Conservation (phyloP, 768 basidiomycete genomes). For the Butyriboletus loyo region DNA sequence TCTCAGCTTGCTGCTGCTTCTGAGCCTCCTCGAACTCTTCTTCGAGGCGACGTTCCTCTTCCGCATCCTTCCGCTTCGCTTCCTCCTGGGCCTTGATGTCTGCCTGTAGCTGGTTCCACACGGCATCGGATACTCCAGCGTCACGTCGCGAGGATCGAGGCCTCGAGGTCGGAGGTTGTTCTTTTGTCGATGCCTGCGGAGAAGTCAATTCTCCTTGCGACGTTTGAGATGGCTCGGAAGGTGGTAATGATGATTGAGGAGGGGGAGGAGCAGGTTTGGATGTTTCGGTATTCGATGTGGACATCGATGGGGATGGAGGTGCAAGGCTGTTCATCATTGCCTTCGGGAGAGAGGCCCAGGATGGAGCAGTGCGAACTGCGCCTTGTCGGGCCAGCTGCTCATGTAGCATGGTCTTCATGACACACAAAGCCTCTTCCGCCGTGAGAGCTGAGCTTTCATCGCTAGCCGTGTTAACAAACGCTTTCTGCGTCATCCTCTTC, state of each 20-base stretch:
- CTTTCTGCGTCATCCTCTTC: background rate
- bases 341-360: background rate
- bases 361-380: background rate
- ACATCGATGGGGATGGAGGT: background rate
- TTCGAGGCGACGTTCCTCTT: background rate
- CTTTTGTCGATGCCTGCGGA: background rate
- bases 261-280: background rate
- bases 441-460: background rate
- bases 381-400: background rate
- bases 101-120: background rate
- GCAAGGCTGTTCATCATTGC: background rate
- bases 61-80: background rate
- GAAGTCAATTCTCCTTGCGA: background rate
- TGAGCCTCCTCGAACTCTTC: background rate
- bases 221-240: background rate
- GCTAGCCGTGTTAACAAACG: background rate
- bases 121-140: background rate
- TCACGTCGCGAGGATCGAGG: background rate
- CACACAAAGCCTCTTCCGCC: background rate
- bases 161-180: background rate
- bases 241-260: background rate
- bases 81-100: background rate
- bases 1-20: background rate
- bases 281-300: background rate
- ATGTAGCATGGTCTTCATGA: background rate